Percentiles rank a stretch among this genome's conserved stretches.
Evolutionary conservation across 768 basidiomycete species (phyloP).

Genomic region (Cubamyces sp.): DNA sequence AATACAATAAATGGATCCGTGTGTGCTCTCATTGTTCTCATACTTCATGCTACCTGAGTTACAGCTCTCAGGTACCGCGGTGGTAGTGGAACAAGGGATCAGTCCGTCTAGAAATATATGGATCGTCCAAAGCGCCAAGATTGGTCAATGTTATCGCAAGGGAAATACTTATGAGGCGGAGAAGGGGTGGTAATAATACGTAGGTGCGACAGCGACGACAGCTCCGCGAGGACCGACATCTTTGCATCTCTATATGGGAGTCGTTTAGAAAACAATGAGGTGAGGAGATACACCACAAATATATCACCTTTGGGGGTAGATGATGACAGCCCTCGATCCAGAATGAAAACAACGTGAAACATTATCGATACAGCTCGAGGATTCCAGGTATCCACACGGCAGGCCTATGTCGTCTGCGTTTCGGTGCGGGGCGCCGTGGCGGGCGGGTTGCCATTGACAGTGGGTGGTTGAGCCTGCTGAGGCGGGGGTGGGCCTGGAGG

Average conservation of each 20-base stretch:
- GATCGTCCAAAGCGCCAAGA: slow-evolving; percentile 18
- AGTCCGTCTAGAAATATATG: slow-evolving; percentile 28
- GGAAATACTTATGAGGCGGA: slow-evolving; percentile 14
- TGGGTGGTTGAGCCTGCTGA: slow-evolving; percentile 26
- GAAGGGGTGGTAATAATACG: slow-evolving; percentile 9
- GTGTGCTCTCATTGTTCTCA: slow-evolving; percentile 3
- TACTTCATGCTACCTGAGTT: slow-evolving; percentile 13
- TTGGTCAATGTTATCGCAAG: slow-evolving; percentile 14
- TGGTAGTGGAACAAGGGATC: slow-evolving; percentile 15
- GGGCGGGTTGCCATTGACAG: slow-evolving; percentile 32
- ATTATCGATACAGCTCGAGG: slow-evolving; percentile 22
- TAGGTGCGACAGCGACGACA: slow-evolving; percentile 6
- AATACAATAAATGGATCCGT: neutral
- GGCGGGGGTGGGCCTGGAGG: slow-evolving; percentile 41
- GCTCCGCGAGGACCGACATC: slow-evolving; percentile 5
- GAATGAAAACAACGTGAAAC: slow-evolving; percentile 13
- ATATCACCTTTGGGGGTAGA: slow-evolving; percentile 18
- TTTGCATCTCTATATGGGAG: slow-evolving; percentile 17
- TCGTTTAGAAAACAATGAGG: neutral
- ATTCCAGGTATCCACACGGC: neutral
- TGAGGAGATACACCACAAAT: slow-evolving; percentile 9
- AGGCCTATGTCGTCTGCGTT: slow-evolving; percentile 27
- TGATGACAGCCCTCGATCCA: slow-evolving; percentile 5
- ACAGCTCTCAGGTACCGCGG: slow-evolving; percentile 10
- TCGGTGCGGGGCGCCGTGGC: slow-evolving; percentile 28